Percentiles rank a stretch among this genome's conserved stretches.
Conservation (phyloP, 73 alveolate genomes). For the Symbiodinium pilosum region DNA sequence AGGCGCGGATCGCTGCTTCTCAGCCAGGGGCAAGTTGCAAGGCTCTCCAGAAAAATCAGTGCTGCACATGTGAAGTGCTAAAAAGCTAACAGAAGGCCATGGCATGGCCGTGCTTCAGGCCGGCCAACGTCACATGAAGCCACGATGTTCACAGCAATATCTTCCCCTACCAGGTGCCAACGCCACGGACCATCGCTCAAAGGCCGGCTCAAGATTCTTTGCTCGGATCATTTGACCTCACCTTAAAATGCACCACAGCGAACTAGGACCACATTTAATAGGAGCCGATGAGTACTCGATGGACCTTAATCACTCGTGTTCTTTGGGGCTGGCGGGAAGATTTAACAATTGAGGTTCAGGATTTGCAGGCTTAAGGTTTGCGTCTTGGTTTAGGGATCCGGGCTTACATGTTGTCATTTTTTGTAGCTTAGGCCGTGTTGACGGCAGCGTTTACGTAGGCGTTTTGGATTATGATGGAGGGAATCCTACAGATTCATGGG, state of each 20-base stretch:
- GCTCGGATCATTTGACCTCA: not conserved
- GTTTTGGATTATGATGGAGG: no score
- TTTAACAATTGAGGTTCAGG: not conserved
- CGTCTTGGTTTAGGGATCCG: no score
- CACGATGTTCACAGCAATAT: not conserved
- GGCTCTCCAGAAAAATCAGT: not conserved
- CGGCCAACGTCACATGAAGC: not conserved
- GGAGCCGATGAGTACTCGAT: not conserved
- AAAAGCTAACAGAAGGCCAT: not conserved
- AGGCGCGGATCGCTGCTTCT: constrained; percentile 2
- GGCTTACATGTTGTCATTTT: no score
- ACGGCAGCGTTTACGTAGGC: no score
- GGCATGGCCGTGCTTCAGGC: not conserved
- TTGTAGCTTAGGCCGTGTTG: no score
- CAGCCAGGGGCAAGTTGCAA: not conserved
- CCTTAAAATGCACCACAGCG: no score
- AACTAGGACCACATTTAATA: not conserved
- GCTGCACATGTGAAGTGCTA: not conserved
- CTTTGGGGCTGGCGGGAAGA: not conserved
- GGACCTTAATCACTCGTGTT: not conserved
- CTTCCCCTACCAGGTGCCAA: not conserved
- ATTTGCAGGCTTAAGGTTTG: not conserved
- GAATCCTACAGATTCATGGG: no score
- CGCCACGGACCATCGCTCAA: not conserved
- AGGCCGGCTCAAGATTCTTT: not conserved